phyloP scores from a whole-genome alignment of 352 stramenopile genomes.

The Phytopythium sindhum region DNA sequence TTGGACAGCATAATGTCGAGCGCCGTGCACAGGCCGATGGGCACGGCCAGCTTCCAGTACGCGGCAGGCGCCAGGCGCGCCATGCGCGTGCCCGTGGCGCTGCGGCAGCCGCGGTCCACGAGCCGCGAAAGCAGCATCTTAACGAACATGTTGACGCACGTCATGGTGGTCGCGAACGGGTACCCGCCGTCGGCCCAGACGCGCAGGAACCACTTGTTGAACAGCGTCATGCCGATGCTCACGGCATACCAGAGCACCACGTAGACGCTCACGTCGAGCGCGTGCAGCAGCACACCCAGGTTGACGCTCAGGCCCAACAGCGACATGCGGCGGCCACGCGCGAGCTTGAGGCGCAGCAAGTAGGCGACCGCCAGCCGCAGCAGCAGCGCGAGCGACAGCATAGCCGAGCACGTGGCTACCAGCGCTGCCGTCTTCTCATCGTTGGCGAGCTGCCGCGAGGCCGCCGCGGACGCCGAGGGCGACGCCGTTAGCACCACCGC shows the following conservation, averaged over 20 bases:
- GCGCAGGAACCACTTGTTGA: constrained; percentile 83
- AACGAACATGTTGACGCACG: constrained; percentile 76
- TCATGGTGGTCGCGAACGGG: constrained; percentile 77
- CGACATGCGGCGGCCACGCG: constrained; percentile 17
- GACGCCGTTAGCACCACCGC: constrained; percentile 7
- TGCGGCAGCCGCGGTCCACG: constrained; percentile 42
- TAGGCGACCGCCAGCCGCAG: constrained; percentile 39
- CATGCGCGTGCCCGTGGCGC: constrained; percentile 20
- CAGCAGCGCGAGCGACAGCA: constrained; percentile 48
- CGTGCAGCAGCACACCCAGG: constrained; percentile 34
- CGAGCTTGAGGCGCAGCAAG: constrained; percentile 21
- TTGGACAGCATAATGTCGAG: constrained; percentile 85
- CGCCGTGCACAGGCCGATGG: constrained; percentile 76
- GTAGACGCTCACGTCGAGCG: constrained; percentile 67
- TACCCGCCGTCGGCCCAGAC: constrained; percentile 68
- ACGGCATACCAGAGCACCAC: constrained; percentile 81
- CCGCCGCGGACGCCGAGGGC: constrained; percentile 6
- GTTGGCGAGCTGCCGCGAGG: constrained; percentile 11
- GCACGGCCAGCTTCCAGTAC: constrained; percentile 71
- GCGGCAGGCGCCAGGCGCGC: constrained; percentile 24
- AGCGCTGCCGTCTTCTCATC: constrained; percentile 53
- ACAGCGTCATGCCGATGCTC: constrained; percentile 83
- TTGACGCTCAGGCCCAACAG: constrained; percentile 13
- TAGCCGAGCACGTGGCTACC: constrained; percentile 53
- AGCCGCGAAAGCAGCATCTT: constrained; percentile 64